These are phyloP conservation scores for Ascodesmis nigricans DNA, from an alignment of 495 filamentous ascomycete genomes.

Conservation along the genomic window DNA sequence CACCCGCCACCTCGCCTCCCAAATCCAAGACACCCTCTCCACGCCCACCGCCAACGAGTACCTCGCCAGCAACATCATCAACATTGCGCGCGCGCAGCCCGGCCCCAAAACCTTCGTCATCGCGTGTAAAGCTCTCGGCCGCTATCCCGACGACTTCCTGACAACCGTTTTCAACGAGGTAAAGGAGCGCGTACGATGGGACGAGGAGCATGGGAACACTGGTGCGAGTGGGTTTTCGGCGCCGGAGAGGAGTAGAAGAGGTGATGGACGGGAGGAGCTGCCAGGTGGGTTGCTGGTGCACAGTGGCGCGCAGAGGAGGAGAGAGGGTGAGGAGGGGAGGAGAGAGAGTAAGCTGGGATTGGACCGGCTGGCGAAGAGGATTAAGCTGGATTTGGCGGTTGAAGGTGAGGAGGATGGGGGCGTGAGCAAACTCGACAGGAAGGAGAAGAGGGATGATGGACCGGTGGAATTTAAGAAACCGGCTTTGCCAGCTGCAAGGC, in stretches of 20 bases:
- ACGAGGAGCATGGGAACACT: constrained; percentile 9
- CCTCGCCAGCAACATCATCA: constrained; percentile 20
- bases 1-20: constrained; percentile 13
- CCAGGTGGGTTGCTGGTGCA: constrained; percentile 17
- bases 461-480: constrained; percentile 21
- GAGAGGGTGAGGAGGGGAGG: constrained; percentile 2
- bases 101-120: constrained; percentile 21
- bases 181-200: constrained; percentile 13
- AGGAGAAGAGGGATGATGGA: not conserved
- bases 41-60: constrained; percentile 14
- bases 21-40: constrained; percentile 11
- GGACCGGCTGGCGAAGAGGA: constrained; percentile 20
- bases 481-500: constrained; percentile 13
- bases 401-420: constrained; percentile 9
- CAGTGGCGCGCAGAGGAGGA: constrained; percentile 3
- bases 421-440: not conserved
- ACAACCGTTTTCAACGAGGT: constrained; percentile 17
- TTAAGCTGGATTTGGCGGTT: constrained; percentile 19
- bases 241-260: too few relatives aligned
- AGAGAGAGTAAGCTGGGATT: constrained; percentile 17
- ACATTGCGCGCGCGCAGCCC: constrained; percentile 20
- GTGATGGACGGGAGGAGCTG: too few relatives aligned
- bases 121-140: constrained; percentile 19
- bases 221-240: not conserved
- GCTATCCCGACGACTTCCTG: constrained; percentile 18